phyloP scores from a whole-genome alignment of 176 grass and related monocot species.

The Triticum timopheevii region DNA sequence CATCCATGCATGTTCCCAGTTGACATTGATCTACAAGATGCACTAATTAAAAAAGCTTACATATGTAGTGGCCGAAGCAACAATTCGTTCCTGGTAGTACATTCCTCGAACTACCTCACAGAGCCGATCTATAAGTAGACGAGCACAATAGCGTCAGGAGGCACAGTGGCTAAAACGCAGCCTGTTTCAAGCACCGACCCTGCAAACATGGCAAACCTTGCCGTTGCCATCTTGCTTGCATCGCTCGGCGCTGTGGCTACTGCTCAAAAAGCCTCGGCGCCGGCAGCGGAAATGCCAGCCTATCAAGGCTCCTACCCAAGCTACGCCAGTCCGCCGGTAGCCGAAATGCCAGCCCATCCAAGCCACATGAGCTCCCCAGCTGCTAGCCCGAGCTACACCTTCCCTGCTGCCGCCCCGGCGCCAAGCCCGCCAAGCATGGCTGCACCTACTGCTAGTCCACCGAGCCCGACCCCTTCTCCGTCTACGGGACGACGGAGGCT shows the following conservation, averaged over 20 bases:
- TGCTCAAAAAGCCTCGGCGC: background rate
- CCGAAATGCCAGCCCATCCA: background rate
- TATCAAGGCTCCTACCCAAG: background rate
- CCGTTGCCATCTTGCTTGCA: background rate
- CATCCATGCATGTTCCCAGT: constrained; percentile 14
- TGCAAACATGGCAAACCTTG: background rate
- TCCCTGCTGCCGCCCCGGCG: too few relatives aligned
- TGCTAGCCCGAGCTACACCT: background rate
- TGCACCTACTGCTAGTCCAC: background rate
- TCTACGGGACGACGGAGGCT: background rate
- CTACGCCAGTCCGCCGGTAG: background rate
- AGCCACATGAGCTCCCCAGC: too few relatives aligned
- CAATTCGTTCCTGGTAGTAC: background rate
- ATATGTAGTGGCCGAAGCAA: background rate
- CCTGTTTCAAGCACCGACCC: background rate
- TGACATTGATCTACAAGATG: background rate
- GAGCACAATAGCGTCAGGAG: background rate
- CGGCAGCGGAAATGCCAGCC: background rate
- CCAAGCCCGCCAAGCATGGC: background rate
- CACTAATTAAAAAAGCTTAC: background rate
- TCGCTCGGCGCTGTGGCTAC: background rate
- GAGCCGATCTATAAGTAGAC: background rate
- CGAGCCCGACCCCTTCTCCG: background rate
- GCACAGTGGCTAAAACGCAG: background rate
- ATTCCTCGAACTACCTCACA: background rate